Evolutionary conservation across 192 early-diverging fungal species (phyloP), one percentile per base, ranked within the genome.

Genomic region (Allomyces macrogynus): DNA sequence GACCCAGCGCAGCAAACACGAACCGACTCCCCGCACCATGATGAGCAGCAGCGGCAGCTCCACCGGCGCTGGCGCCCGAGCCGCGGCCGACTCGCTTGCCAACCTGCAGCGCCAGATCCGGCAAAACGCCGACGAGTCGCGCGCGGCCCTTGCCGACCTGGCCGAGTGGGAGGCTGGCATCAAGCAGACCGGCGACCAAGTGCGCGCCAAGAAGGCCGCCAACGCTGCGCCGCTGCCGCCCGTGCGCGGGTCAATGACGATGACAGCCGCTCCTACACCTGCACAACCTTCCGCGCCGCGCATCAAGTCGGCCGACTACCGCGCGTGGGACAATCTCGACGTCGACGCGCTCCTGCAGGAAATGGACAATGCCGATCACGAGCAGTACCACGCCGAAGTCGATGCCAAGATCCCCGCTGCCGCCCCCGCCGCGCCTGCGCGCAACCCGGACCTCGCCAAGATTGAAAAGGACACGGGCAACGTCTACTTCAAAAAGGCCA

Each of bases 381-480:
- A 14, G 16, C 16, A 57, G 12, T 57, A 16, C 49, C 49, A 57
- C 49, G 49, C 49, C 2, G 9, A 57, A 5, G 49, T 16, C 12
- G n/a, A n/a, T n/a, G 32, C 32, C 32, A 0, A 2, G 4, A 8
- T 3, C 2, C 26, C 32, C 4, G 0, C 32, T 7, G 16, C 12
- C 3, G 49, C 12, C 2, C 0, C 49, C 0, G 12, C 49, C 12
- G 32, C 32, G 3, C 32, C 3, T 0, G 32, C 3, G 32, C 12
- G 16, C 49, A 57, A 57, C 49, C 49, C 49, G 49, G 49, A 57
- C 16, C 49, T 57, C 16, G 49, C 49, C 49, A n/a, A 14, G 20
- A n/a, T 57, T n/a, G 49, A 57, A 57, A 93, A 92, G 75, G 76
- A 73, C 12, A 74, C 82, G 54, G 93, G 93, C 40, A 96, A 92